Conservation (phyloP, 2,329 filamentous ascomycete species). For the Phialophora expanda region DNA sequence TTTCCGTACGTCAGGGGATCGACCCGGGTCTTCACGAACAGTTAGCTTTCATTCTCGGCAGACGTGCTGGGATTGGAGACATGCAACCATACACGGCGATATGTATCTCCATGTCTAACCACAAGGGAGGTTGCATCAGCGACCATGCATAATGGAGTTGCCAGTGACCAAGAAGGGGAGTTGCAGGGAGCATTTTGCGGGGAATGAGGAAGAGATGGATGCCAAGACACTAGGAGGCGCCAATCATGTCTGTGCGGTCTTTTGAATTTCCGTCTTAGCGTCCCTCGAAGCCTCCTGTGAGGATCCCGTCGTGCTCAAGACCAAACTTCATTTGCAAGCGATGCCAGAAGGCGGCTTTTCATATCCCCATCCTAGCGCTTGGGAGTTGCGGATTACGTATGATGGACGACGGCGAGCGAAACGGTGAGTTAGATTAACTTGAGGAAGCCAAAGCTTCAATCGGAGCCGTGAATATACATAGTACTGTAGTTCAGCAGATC, state of each 20-base stretch:
- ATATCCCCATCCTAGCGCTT: neutral
- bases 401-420: neutral
- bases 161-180: neutral
- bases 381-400: neutral
- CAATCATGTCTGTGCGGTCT: neutral
- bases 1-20: neutral
- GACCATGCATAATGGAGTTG: neutral
- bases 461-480: too few species aligned
- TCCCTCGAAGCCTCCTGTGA: neutral
- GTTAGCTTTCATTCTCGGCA: neutral
- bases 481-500: neutral
- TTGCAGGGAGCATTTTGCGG: neutral
- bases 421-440: neutral
- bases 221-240: neutral
- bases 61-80: neutral
- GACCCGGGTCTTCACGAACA: neutral
- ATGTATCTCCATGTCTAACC: neutral
- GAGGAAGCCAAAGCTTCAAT: neutral
- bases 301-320: neutral
- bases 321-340: neutral
- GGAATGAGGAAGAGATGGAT: neutral
- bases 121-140: neutral
- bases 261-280: constrained; percentile 4
- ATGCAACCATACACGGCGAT: constrained; percentile 2
- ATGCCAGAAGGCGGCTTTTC: neutral